These are phyloP conservation scores for Erigeron philadelphicus DNA, from an alignment of 140 eudicot genomes.

Conservation along the genomic window DNA sequence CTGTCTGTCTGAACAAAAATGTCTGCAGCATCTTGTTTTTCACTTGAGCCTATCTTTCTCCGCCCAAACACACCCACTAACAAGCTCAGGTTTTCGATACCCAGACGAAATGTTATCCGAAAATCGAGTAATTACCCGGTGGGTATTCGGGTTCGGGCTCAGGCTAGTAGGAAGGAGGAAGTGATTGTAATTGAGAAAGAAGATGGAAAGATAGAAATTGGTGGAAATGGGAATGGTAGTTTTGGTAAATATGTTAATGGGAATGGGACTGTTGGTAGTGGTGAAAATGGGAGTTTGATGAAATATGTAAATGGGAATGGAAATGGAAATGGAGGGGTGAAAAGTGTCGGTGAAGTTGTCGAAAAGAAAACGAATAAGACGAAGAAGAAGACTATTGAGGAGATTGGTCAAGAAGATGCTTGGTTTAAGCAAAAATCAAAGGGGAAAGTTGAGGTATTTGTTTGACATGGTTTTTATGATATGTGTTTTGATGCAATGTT, in stretches of 20 bases:
- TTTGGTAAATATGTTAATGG: slow-evolving; percentile 29
- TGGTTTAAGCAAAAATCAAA: slow-evolving; percentile 55
- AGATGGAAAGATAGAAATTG: slow-evolving; percentile 43
- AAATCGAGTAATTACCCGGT: slow-evolving; percentile 2
- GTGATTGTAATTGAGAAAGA: slow-evolving; percentile 47
- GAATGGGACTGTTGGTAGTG: slow-evolving; percentile 31
- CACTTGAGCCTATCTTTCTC: slow-evolving; percentile 40
- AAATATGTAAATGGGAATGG: slow-evolving; percentile 65
- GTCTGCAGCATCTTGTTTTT: slow-evolving; percentile 32
- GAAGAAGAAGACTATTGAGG: slow-evolving; percentile 78
- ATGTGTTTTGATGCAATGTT: slow-evolving; percentile 8
- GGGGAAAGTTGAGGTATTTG: slow-evolving; percentile 57
- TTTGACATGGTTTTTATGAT: background rate
- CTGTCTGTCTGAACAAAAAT: background rate
- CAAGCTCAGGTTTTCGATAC: slow-evolving; percentile 32
- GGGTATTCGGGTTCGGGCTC: slow-evolving; percentile 33
- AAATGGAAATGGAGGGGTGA: slow-evolving; percentile 38
- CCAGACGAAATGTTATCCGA: slow-evolving; percentile 21
- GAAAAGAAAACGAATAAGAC: slow-evolving; percentile 24
- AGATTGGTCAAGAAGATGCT: slow-evolving; percentile 97
- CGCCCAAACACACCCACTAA: slow-evolving; percentile 31
- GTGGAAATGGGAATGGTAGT: slow-evolving; percentile 34
- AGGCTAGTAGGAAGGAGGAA: slow-evolving; percentile 46
- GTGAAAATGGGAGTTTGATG: slow-evolving; percentile 43
- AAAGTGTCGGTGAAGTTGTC: slow-evolving; percentile 28